Evolutionary conservation across 768 basidiomycete genomes (phyloP).

Genomic region (Hericium coralloides): DNA sequence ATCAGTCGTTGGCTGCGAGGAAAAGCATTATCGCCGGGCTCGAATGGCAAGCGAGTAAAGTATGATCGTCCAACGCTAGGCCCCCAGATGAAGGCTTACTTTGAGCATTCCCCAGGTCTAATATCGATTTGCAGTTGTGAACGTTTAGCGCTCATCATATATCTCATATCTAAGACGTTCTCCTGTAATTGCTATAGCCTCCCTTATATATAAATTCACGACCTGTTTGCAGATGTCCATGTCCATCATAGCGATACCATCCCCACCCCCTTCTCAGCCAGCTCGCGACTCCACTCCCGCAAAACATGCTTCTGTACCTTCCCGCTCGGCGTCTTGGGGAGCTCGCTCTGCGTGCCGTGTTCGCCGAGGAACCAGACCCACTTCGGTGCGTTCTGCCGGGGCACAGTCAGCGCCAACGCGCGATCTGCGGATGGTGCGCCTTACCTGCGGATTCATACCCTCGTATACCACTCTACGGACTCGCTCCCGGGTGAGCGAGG

Average conservation of each 20-base stretch:
- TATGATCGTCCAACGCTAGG: too few species aligned
- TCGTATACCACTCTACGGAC: constrained; percentile 44
- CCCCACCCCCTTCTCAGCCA: constrained; percentile 40
- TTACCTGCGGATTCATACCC: constrained; percentile 74
- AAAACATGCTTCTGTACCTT: constrained; percentile 81
- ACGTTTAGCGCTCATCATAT: too few species aligned
- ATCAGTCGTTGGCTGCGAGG: too few species aligned
- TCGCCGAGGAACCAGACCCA: constrained; percentile 84
- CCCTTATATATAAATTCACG: neutral
- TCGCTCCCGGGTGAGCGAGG: constrained; percentile 35
- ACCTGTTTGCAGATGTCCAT: neutral
- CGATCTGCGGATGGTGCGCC: constrained; percentile 3
- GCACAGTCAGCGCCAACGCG: neutral
- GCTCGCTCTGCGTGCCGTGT: constrained; percentile 57
- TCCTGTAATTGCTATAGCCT: too few species aligned
- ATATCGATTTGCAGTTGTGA: too few species aligned
- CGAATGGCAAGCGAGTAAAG: too few species aligned
- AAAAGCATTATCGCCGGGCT: too few species aligned
- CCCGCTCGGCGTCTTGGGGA: constrained; percentile 83
- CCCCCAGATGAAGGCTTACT: too few species aligned
- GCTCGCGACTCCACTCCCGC: constrained; percentile 54
- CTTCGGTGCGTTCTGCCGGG: constrained; percentile 58
- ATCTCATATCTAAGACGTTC: too few species aligned
- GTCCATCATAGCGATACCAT: neutral
- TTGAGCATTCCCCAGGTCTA: too few species aligned